These are phyloP conservation scores for Quercus robur DNA, from an alignment of 306 rosid species.

Conservation along the genomic window DNA sequence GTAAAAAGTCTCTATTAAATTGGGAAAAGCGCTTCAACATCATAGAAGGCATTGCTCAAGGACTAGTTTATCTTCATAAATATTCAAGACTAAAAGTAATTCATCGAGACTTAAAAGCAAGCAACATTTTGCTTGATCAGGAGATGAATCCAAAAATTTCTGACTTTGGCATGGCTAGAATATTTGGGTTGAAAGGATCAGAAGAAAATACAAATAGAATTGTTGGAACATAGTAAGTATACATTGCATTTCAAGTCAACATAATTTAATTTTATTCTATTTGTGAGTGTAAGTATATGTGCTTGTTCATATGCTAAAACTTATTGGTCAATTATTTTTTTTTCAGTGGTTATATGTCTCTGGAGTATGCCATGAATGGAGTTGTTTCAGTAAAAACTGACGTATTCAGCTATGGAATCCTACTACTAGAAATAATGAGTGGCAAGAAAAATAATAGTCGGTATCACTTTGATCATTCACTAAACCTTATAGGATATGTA, in stretches of 20 bases:
- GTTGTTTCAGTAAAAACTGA: constrained; percentile 18
- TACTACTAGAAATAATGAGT: constrained; percentile 10
- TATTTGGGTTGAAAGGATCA: constrained; percentile 12
- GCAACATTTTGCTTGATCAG: constrained; percentile 39
- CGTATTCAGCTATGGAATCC: constrained; percentile 16
- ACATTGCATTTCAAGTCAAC: not conserved
- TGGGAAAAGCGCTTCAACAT: constrained; percentile 34
- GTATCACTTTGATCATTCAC: not conserved
- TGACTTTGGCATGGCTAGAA: constrained; percentile 42
- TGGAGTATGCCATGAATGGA: constrained; percentile 20
- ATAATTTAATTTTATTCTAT: not conserved
- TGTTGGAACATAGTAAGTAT: constrained; percentile 37
- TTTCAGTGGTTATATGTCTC: not conserved
- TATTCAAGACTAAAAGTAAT: constrained; percentile 40
- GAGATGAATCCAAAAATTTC: constrained; percentile 41
- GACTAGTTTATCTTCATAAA: constrained; percentile 37
- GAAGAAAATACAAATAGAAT: constrained; percentile 34
- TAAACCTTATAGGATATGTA: constrained; percentile 16
- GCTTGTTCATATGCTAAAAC: too few relatives aligned
- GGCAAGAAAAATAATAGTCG: constrained; percentile 6
- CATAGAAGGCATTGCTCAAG: constrained; percentile 40
- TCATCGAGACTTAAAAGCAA: constrained; percentile 32
- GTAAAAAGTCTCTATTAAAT: constrained; percentile 1
- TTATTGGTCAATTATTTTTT: not conserved
- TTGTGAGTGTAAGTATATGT: too few relatives aligned